phyloP scores from a whole-genome alignment of 495 filamentous ascomycete genomes.

The Podospora appendiculata region DNA sequence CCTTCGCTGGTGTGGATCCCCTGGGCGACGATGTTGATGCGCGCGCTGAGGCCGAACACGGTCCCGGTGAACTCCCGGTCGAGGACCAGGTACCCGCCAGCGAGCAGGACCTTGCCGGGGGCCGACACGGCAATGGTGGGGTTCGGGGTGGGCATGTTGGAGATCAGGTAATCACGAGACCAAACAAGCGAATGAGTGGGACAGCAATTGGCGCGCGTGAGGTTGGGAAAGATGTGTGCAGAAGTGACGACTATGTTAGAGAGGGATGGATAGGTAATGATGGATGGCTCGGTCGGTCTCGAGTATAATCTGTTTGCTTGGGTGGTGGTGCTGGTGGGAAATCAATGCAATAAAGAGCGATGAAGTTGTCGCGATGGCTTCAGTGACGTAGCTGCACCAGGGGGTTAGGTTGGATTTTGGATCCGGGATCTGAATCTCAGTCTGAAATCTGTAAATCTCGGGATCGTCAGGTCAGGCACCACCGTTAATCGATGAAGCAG shows the following conservation, averaged over 20 bases:
- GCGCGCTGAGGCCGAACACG: conserved; percentile 88
- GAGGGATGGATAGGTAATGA: too few species aligned
- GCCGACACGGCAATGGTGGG: conserved; percentile 65
- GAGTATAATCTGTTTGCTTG: background rate
- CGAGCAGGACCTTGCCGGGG: conserved; percentile 90
- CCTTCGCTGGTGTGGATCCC: conserved; percentile 50
- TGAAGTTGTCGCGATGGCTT: conserved; percentile 6
- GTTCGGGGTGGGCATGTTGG: conserved; percentile 5
- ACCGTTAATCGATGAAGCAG: too few species aligned
- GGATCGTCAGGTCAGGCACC: background rate
- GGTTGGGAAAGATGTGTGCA: too few species aligned
- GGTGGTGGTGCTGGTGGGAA: background rate
- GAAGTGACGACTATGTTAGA: too few species aligned
- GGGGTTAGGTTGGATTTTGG: too few species aligned
- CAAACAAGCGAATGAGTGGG: background rate
- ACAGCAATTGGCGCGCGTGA: background rate
- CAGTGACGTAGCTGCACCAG: conserved; percentile 4
- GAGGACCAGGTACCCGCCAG: conserved; percentile 90
- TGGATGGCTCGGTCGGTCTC: too few species aligned
- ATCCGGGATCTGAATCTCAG: too few species aligned
- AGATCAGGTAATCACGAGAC: background rate
- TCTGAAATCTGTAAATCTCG: background rate
- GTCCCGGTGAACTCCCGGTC: conserved; percentile 82
- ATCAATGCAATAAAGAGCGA: too few species aligned
- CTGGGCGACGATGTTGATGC: conserved; percentile 79